These are phyloP conservation scores for Sporothrix schenckii DNA, from an alignment of 2,329 filamentous ascomycete genomes.

Conservation along the genomic window DNA sequence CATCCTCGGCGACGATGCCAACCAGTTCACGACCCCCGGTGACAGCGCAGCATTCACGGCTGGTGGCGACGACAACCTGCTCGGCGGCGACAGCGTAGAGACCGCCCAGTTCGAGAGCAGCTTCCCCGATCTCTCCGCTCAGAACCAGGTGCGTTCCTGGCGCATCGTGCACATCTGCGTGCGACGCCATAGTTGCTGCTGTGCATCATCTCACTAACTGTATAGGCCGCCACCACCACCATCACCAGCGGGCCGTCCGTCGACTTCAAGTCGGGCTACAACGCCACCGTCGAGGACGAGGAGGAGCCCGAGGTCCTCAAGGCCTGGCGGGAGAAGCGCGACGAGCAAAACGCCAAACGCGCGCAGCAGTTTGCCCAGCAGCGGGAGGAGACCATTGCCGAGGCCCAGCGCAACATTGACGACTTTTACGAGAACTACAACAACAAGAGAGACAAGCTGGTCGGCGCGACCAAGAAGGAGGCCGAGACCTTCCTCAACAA, in stretches of 20 bases:
- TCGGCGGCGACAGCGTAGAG: constrained; percentile 62
- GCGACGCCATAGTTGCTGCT: neutral
- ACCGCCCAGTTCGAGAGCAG: constrained; percentile 75
- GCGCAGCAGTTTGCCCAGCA: constrained; percentile 80
- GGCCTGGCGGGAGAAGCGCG: constrained; percentile 89
- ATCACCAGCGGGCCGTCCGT: constrained; percentile 77
- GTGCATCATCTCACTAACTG: neutral
- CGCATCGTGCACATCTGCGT: neutral
- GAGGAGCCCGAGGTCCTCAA: constrained; percentile 86
- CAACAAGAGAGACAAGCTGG: constrained; percentile 92
- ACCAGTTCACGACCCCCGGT: constrained; percentile 79
- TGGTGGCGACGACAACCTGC: constrained; percentile 65
- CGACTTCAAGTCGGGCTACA: constrained; percentile 64
- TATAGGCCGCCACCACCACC: constrained; percentile 48
- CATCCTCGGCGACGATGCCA: constrained; percentile 85
- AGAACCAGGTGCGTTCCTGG: constrained; percentile 63
- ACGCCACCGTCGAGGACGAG: constrained; percentile 64
- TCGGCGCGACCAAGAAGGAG: constrained; percentile 84
- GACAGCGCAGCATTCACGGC: constrained; percentile 56
- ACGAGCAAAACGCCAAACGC: constrained; percentile 79
- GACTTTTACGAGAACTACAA: constrained; percentile 99
- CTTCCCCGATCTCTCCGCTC: constrained; percentile 75
- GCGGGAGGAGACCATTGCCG: constrained; percentile 82
- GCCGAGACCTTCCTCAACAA: constrained; percentile 88
- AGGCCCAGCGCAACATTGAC: constrained; percentile 92